phyloP scores from a whole-genome alignment of 1,284 basidiomycete genomes.

The Tremellales sp. region DNA sequence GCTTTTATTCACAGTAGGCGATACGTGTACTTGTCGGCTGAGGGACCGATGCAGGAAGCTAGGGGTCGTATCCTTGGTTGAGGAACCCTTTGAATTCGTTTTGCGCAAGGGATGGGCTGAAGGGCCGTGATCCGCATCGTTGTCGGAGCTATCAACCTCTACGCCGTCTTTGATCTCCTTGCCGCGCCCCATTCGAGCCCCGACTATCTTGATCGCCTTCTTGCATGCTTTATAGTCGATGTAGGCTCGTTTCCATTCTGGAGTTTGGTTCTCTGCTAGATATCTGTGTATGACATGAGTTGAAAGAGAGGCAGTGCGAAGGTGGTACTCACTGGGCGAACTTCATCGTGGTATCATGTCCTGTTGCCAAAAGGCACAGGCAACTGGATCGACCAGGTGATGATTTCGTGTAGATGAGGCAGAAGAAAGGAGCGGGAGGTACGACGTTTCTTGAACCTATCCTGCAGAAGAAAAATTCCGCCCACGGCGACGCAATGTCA shows the following conservation, averaged over 20 bases:
- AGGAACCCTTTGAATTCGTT: not conserved
- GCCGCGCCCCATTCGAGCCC: constrained; percentile 24
- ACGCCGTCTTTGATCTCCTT: constrained; percentile 15
- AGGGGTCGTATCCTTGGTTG: too few species aligned
- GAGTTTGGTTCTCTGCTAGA: constrained; percentile 45
- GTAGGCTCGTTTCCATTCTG: constrained; percentile 50
- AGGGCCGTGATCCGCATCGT: constrained; percentile 45
- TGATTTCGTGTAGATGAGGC: too few species aligned
- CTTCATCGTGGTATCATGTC: constrained; percentile 7
- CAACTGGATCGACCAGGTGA: too few species aligned
- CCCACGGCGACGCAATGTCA: too few species aligned
- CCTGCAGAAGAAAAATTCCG: too few species aligned
- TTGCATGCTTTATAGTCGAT: constrained; percentile 49
- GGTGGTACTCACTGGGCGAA: constrained; percentile 8
- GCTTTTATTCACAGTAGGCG: too few species aligned
- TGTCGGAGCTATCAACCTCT: constrained; percentile 27
- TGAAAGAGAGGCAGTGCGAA: not conserved
- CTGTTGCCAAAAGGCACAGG: too few species aligned
- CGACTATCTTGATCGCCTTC: constrained; percentile 47
- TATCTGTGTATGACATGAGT: constrained; percentile 27
- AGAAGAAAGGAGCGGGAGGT: too few species aligned
- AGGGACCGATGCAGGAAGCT: too few species aligned
- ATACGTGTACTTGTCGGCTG: too few species aligned
- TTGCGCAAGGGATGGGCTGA: constrained; percentile 17
- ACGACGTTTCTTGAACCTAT: too few species aligned